Percentiles rank a stretch among this genome's conserved stretches.
phyloP scores from a whole-genome alignment of 495 filamentous ascomycete species.

The Aspergillus heteromorphus region DNA sequence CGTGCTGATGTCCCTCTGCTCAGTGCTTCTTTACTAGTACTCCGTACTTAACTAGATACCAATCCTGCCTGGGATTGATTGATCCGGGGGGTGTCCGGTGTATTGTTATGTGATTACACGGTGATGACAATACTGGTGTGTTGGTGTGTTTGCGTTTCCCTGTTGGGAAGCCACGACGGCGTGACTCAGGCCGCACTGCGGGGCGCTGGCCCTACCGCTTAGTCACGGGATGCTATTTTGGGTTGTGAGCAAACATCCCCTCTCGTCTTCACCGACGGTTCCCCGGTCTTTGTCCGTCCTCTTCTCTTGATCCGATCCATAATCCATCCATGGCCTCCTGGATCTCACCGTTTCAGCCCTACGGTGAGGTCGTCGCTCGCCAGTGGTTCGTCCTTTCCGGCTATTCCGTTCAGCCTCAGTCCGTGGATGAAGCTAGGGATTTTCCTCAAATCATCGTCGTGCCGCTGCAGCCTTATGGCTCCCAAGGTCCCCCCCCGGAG shows the following conservation, averaged over 20 bases:
- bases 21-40: too few species aligned
- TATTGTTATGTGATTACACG: too few species aligned
- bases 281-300: background rate
- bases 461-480: background rate
- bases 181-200: background rate
- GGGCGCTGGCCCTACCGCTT: background rate
- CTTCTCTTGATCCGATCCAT: too few species aligned
- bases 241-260: background rate
- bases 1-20: too few species aligned
- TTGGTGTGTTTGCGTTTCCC: too few species aligned
- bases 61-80: too few species aligned
- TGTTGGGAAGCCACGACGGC: background rate
- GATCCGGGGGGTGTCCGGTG: too few species aligned
- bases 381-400: background rate
- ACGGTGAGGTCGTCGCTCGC: background rate
- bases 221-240: background rate
- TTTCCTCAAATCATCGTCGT: background rate
- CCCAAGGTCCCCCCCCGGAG: background rate
- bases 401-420: background rate
- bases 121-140: too few species aligned
- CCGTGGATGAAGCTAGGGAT: background rate
- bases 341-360: background rate
- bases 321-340: too few species aligned
- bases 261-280: background rate
- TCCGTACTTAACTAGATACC: too few species aligned